Evolutionary conservation across 176 grass and related monocot species (phyloP).

Genomic region (maize (Zea mays)): Zm-B73-REFERENCE-NAM-5.0 NC_050098.1:197569001-197569500

Average conservation of each 20-base stretch:
- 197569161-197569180: background rate
- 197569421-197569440: constrained; percentile 97
- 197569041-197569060: background rate
- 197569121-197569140: background rate
- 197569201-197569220: constrained; percentile 9
- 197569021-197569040: background rate
- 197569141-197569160: background rate
- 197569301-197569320: constrained; percentile 28
- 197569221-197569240: background rate
- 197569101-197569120: background rate
- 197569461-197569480: constrained; percentile 82
- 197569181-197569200: constrained; percentile 5
- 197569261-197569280: constrained; percentile 14
- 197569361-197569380: constrained; percentile 29
- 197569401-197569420: constrained; percentile 89
- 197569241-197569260: background rate
- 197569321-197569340: constrained; percentile 19
- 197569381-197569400: constrained; percentile 95
- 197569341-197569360: constrained; percentile 25
- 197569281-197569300: constrained; percentile 14
- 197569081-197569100: background rate
- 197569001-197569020: too few relatives aligned
- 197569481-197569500: constrained; percentile 37
- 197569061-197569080: background rate
- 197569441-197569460: constrained; percentile 90